Conservation (phyloP, 2,329 filamentous ascomycete species). For the Diaporthe aspalathi region DNA sequence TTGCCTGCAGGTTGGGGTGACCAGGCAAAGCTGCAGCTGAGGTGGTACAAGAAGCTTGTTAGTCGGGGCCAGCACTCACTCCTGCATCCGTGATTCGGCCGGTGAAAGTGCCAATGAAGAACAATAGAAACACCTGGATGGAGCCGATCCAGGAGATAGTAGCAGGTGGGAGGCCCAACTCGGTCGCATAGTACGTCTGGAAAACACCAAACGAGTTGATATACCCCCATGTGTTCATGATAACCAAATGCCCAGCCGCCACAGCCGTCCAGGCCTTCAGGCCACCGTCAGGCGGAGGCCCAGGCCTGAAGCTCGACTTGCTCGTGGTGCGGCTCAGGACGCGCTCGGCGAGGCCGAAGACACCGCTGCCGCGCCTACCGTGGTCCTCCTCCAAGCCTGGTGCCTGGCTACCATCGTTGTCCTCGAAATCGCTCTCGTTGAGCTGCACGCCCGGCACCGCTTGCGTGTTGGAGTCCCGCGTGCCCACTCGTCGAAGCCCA, state of each 20-base stretch:
- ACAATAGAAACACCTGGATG: conserved; percentile 64
- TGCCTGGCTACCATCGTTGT: neutral
- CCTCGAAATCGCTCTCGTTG: conserved; percentile 2
- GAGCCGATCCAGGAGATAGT: conserved; percentile 67
- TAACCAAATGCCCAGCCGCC: conserved; percentile 56
- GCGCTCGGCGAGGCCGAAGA: conserved; percentile 49
- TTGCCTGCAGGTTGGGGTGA: neutral
- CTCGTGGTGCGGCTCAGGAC: conserved; percentile 56
- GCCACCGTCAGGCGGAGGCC: conserved; percentile 64
- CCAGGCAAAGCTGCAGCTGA: neutral
- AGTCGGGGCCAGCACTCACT: conserved; percentile 2
- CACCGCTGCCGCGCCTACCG: conserved; percentile 36
- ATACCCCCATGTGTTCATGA: conserved; percentile 66
- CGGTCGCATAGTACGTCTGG: conserved; percentile 62
- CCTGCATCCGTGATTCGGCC: conserved; percentile 66
- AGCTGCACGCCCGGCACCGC: conserved; percentile 21
- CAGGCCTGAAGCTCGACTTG: conserved; percentile 54
- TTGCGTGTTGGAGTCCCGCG: conserved; percentile 22
- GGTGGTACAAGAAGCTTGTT: neutral
- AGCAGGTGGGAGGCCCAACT: conserved; percentile 54
- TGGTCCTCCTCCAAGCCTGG: neutral
- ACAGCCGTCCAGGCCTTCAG: conserved; percentile 58
- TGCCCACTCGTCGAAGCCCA: neutral
- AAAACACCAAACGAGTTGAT: conserved; percentile 68
- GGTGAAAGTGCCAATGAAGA: conserved; percentile 65